Percentiles rank a stretch among this genome's conserved stretches.
Evolutionary conservation across 2,329 filamentous ascomycete genomes (phyloP).

Genomic region (Nemania serpens): DNA sequence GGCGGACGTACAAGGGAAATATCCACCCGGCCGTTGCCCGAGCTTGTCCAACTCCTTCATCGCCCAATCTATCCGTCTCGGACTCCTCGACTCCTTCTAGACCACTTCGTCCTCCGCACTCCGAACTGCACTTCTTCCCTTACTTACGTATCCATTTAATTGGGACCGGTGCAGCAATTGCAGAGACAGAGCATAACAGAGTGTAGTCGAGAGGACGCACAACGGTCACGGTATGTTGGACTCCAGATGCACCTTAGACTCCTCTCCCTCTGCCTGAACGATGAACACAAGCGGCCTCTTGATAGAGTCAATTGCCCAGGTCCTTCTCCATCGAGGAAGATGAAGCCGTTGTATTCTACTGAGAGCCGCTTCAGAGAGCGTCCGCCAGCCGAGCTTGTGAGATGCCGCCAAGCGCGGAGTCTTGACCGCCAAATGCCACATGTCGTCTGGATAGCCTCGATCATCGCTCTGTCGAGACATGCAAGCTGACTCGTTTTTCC

Average conservation of each 20-base stretch:
- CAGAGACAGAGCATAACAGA: slow-evolving; percentile 18
- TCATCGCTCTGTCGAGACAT: neutral
- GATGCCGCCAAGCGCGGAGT: neutral
- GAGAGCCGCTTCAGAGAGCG: neutral
- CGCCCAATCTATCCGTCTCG: slow-evolving; percentile 25
- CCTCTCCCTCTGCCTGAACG: neutral
- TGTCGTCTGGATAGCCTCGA: neutral
- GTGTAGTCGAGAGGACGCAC: slow-evolving; percentile 2
- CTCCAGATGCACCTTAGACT: neutral
- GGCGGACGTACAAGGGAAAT: slow-evolving; percentile 17
- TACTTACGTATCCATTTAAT: slow-evolving; percentile 13
- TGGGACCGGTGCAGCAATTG: slow-evolving; percentile 13
- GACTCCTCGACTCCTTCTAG: slow-evolving; percentile 15
- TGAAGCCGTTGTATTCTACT: neutral
- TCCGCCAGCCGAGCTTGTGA: neutral
- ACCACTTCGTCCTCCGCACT: slow-evolving; percentile 13
- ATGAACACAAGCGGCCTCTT: neutral
- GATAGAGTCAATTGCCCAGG: neutral
- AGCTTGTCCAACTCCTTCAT: slow-evolving; percentile 28
- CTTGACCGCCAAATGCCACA: neutral
- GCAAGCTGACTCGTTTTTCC: slow-evolving; percentile 13
- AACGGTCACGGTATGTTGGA: slow-evolving; percentile 26
- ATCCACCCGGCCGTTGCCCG: slow-evolving; percentile 23
- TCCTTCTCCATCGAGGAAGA: neutral
- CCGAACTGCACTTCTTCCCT: slow-evolving; percentile 6